A percentile compares a stretch with the other conserved stretches of the same genome.
phyloP scores from a whole-genome alignment of 768 basidiomycete genomes.

The Naganishia friedmannii region DNA sequence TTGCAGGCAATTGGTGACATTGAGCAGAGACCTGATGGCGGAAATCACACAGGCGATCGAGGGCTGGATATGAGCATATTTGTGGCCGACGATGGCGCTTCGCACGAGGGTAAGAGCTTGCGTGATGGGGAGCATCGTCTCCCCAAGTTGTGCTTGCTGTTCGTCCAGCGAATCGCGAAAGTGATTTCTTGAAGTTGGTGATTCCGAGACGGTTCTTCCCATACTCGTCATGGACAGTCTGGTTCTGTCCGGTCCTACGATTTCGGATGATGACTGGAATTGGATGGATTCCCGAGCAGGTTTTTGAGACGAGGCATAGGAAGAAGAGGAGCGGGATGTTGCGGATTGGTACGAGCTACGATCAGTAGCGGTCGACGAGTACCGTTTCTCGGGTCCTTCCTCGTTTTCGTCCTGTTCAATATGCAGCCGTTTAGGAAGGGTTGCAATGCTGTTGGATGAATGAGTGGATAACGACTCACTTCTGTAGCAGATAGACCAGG shows the following conservation, averaged over 20 bases:
- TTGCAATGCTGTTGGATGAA: neutral
- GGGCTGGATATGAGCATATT: constrained; percentile 81
- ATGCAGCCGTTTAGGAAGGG: constrained; percentile 32
- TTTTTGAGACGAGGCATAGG: constrained; percentile 1
- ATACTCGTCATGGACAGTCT: constrained; percentile 10
- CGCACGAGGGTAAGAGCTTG: constrained; percentile 83
- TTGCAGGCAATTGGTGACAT: constrained; percentile 75
- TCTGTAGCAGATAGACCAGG: constrained; percentile 24
- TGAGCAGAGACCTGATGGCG: constrained; percentile 81
- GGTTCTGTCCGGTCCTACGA: neutral
- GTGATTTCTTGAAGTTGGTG: neutral
- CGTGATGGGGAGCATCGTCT: constrained; percentile 75
- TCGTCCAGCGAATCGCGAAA: constrained; percentile 14
- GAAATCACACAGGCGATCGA: constrained; percentile 93
- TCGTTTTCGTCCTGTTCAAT: constrained; percentile 11
- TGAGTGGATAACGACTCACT: neutral
- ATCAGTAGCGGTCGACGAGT: constrained; percentile 20
- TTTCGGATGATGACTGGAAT: neutral
- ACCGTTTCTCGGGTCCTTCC: neutral
- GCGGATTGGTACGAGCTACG: constrained; percentile 29
- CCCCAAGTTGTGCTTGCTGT: constrained; percentile 56
- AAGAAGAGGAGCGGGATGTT: constrained; percentile 16
- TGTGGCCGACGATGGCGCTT: constrained; percentile 73
- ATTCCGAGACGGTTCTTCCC: neutral
- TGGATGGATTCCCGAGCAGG: neutral